Evolutionary conservation across 2,329 filamentous ascomycete genomes (phyloP).

Genomic region (Pseudogymnoascus sp.): DNA sequence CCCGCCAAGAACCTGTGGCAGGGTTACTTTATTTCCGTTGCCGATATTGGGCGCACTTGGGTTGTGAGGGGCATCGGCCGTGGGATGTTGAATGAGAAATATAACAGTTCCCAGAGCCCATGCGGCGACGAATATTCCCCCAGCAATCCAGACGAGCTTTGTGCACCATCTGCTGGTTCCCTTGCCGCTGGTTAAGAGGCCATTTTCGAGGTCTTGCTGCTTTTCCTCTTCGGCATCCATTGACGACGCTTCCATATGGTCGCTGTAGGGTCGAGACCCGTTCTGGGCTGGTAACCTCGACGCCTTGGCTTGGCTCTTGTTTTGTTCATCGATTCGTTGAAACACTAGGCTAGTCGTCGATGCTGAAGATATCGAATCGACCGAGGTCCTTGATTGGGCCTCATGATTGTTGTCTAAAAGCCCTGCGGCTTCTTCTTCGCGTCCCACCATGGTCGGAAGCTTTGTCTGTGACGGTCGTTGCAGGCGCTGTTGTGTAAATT

Average conservation of each 20-base stretch:
- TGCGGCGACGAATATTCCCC: slow-evolving; percentile 51
- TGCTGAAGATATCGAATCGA: slow-evolving; percentile 59
- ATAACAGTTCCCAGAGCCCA: slow-evolving; percentile 63
- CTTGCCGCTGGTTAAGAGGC: slow-evolving; percentile 28
- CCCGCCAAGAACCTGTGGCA: slow-evolving; percentile 62
- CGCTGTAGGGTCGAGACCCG: not conserved
- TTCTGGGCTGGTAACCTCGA: not conserved
- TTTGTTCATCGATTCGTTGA: slow-evolving; percentile 58
- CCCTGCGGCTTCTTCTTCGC: slow-evolving; percentile 22
- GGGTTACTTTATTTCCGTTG: slow-evolving; percentile 62
- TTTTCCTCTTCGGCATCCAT: slow-evolving; percentile 41
- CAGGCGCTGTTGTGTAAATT: not conserved
- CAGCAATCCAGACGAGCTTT: slow-evolving; percentile 47
- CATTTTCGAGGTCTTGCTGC: slow-evolving; percentile 31
- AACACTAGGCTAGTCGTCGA: slow-evolving; percentile 79
- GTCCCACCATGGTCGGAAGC: slow-evolving; percentile 22
- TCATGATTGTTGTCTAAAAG: slow-evolving; percentile 21
- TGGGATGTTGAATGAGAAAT: slow-evolving; percentile 55
- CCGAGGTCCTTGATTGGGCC: slow-evolving; percentile 19
- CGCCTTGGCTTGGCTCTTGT: slow-evolving; percentile 22
- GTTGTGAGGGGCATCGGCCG: slow-evolving; percentile 56
- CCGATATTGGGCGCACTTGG: slow-evolving; percentile 56
- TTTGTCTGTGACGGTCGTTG: not conserved
- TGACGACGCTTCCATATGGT: slow-evolving; percentile 14
- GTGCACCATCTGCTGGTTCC: slow-evolving; percentile 23